These are phyloP conservation scores for Carex arenaria DNA, from an alignment of 202 grass and related monocot genomes.

Conservation along the genomic window DNA sequence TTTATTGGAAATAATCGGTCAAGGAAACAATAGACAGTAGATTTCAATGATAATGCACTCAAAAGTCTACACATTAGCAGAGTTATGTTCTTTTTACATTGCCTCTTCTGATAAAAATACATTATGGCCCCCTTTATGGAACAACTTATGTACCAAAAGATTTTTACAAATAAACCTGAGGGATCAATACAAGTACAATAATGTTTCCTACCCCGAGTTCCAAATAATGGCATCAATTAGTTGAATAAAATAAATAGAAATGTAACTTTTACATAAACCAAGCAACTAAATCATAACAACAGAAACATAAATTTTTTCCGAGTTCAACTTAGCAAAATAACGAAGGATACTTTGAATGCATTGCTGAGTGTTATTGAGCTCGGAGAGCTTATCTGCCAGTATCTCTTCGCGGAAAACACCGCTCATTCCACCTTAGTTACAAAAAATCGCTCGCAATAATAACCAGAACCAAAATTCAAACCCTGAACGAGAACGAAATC, in stretches of 20 bases:
- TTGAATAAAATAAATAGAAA: background rate
- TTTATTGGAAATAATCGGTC: conserved; percentile 31
- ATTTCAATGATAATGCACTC: background rate
- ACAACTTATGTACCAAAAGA: background rate
- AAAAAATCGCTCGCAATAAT: background rate
- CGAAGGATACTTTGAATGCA: conserved; percentile 99
- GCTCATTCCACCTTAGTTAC: conserved; percentile 47
- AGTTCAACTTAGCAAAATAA: conserved; percentile 27
- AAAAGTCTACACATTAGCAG: background rate
- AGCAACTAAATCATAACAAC: conserved; percentile 6
- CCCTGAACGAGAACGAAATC: conserved; percentile 7
- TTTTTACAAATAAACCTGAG: background rate
- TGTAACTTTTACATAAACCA: background rate
- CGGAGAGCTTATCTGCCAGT: conserved; percentile 86
- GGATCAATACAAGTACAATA: background rate
- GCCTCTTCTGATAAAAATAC: background rate
- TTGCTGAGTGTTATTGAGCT: conserved; percentile 99
- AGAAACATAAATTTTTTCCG: conserved; percentile 11
- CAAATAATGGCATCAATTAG: background rate
- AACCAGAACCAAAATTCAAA: conserved; percentile 17
- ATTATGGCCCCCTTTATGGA: background rate
- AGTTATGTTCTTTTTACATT: background rate
- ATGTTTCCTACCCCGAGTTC: background rate
- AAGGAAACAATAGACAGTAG: conserved; percentile 33
- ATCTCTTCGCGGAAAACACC: conserved; percentile 81